phyloP scores from a whole-genome alignment of 2,329 filamentous ascomycete species.

The Alternaria gansuensis region DNA sequence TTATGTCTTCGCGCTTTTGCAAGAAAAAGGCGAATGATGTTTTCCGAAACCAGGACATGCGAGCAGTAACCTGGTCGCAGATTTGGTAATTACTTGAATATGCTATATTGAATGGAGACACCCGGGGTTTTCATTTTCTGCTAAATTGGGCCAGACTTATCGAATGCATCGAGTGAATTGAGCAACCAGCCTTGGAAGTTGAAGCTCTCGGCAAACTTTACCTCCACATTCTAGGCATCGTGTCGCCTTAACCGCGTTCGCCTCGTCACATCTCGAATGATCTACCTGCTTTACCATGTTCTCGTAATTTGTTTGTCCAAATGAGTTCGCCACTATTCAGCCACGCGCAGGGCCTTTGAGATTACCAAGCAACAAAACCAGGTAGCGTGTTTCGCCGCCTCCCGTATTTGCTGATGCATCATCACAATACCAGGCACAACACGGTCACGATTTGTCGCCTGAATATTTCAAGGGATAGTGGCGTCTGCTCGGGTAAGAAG shows the following conservation, averaged over 20 bases:
- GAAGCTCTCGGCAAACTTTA: neutral
- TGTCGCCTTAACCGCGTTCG: neutral
- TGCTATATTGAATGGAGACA: neutral
- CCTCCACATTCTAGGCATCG: neutral
- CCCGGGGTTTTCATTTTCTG: neutral
- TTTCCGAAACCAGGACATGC: neutral
- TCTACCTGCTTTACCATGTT: neutral
- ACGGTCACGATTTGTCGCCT: slow-evolving; percentile 9
- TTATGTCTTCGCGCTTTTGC: neutral
- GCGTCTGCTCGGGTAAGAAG: neutral
- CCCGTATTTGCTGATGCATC: slow-evolving; percentile 17
- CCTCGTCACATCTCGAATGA: neutral
- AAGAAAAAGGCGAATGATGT: neutral
- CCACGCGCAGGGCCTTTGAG: slow-evolving; percentile 9
- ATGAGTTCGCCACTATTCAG: slow-evolving; percentile 4
- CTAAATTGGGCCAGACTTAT: neutral
- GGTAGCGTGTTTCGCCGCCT: slow-evolving; percentile 10
- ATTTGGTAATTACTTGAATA: no score
- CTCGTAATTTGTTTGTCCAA: slow-evolving; percentile 3
- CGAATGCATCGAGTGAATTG: neutral
- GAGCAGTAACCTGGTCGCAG: neutral
- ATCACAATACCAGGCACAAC: slow-evolving; percentile 9
- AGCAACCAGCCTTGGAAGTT: neutral
- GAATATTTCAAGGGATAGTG: slow-evolving; percentile 6
- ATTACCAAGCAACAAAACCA: slow-evolving; percentile 8